A percentile compares a stretch with the other conserved stretches of the same genome.
phyloP scores from a whole-genome alignment of 306 rosid species.

The Cajanus cajan region DNA sequence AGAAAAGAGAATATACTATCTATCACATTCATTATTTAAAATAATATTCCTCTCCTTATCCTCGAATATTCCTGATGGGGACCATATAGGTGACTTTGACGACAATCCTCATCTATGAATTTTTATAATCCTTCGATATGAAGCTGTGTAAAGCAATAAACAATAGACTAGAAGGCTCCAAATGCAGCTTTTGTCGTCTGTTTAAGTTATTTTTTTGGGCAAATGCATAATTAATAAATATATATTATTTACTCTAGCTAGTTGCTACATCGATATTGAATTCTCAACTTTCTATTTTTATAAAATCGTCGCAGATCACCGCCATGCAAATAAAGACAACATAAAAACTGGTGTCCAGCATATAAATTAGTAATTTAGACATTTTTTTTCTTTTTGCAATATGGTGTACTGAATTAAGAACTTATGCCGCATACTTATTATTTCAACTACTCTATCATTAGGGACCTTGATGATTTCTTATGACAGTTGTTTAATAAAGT shows the following conservation, averaged over 20 bases:
- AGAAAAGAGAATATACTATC: conserved; percentile 44
- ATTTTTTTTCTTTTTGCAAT: neutral
- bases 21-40: conserved; percentile 31
- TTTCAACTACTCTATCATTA: no score
- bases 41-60: conserved; percentile 7
- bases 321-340: conserved; percentile 6
- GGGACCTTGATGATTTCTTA: no score
- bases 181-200: conserved; percentile 18
- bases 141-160: neutral
- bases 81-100: conserved; percentile 29
- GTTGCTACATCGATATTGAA: neutral
- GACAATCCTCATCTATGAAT: neutral
- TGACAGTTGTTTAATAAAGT: no score
- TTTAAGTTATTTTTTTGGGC: neutral
- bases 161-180: neutral
- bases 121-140: neutral
- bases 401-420: no score
- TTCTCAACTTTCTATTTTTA: conserved; percentile 6
- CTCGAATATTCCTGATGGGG: conserved; percentile 48
- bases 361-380: neutral
- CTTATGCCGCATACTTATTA: no score
- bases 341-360: neutral
- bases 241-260: no score
- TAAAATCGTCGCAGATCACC: conserved; percentile 1
- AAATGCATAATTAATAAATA: neutral